Evolutionary conservation across 176 grass and related monocot species (phyloP).

Genomic region (Phyllostachys edulis): DNA sequence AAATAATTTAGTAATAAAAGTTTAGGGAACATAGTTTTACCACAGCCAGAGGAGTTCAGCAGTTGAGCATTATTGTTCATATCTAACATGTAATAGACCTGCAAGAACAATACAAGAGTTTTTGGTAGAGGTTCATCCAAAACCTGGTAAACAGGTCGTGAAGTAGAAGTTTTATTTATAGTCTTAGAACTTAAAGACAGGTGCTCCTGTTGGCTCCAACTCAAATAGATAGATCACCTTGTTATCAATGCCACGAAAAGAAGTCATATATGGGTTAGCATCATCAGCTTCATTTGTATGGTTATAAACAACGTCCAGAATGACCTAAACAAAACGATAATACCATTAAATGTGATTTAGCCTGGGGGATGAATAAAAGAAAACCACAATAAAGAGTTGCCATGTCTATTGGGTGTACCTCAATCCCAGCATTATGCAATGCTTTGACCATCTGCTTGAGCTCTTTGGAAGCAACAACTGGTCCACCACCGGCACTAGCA

Average conservation of each 20-base stretch:
- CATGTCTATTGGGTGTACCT: slow-evolving; percentile 46
- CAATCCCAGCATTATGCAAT: slow-evolving; percentile 95
- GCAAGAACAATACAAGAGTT: slow-evolving; percentile 27
- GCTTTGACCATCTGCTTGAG: slow-evolving; percentile 96
- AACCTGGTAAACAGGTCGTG: not conserved
- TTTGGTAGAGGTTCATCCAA: slow-evolving; percentile 12
- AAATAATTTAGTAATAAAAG: slow-evolving; percentile 17
- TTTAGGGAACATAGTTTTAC: slow-evolving; percentile 51
- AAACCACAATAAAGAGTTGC: not conserved
- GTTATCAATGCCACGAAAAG: slow-evolving; percentile 96
- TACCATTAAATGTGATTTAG: slow-evolving; percentile 12
- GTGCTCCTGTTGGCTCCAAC: not conserved
- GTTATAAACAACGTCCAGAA: slow-evolving; percentile 98
- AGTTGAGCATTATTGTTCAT: slow-evolving; percentile 55
- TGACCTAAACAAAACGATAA: slow-evolving; percentile 58
- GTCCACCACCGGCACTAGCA: slow-evolving; percentile 94
- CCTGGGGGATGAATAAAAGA: not conserved
- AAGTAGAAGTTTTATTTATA: not conserved
- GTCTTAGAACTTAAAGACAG: not conserved
- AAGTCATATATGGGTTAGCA: slow-evolving; percentile 74
- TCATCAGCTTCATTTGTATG: slow-evolving; percentile 98
- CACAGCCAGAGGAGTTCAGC: slow-evolving; percentile 91
- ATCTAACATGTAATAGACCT: slow-evolving; percentile 99
- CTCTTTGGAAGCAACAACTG: slow-evolving; percentile 75
- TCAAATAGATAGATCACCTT: slow-evolving; percentile 55